These are phyloP conservation scores for Dryas alaskensis DNA, from an alignment of 306 rosid genomes.

Conservation along the genomic window DNA sequence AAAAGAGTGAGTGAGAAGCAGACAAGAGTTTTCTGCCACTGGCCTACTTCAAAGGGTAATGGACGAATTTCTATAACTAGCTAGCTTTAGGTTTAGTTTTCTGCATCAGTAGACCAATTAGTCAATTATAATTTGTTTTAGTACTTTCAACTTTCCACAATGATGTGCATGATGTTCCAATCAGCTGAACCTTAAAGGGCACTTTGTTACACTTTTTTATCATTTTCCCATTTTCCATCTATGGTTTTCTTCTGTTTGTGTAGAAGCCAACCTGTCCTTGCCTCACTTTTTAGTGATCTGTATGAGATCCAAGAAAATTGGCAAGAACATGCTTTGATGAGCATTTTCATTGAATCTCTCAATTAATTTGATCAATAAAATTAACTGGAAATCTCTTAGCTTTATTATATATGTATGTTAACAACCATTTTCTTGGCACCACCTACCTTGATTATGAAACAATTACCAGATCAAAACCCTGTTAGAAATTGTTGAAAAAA, in stretches of 20 bases:
- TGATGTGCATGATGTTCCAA: constrained; percentile 37
- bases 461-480: neutral
- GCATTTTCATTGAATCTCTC: constrained; percentile 29
- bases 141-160: neutral
- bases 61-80: too few relatives aligned
- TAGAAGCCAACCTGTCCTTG: constrained; percentile 31
- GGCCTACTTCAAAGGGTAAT: too few relatives aligned
- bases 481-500: neutral
- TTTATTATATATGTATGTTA: neutral
- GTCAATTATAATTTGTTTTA: too few relatives aligned
- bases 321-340: constrained; percentile 38
- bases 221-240: constrained; percentile 7
- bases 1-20: too few relatives aligned
- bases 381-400: neutral
- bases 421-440: too few relatives aligned
- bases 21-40: too few relatives aligned
- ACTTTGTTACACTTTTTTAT: constrained; percentile 23
- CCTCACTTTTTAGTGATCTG: constrained; percentile 21
- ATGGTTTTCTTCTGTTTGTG: constrained; percentile 27
- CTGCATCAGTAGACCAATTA: too few relatives aligned
- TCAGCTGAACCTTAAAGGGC: constrained; percentile 21
- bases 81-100: too few relatives aligned
- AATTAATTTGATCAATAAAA: constrained; percentile 9
- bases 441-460: neutral
- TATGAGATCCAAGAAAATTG: constrained; percentile 41